Evolutionary conservation across 192 early-diverging fungal species (phyloP).

Genomic region (Geranomyces variabilis): DNA sequence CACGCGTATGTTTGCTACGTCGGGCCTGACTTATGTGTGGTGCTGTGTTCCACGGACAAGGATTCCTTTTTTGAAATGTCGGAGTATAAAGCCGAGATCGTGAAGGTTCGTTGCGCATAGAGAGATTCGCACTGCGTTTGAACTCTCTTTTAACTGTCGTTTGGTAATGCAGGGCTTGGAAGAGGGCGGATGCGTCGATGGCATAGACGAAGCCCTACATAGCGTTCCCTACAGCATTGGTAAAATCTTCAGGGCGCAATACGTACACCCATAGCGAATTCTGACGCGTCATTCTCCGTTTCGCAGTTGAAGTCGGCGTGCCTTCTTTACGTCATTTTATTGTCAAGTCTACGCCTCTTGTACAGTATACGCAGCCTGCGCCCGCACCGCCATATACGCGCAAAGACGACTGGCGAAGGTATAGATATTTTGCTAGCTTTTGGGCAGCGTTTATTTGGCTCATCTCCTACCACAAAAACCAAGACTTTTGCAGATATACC

Average conservation of each 20-base stretch:
- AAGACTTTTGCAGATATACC: conserved; percentile 26
- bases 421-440: not conserved
- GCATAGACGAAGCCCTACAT: conserved; percentile 35
- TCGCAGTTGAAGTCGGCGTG: conserved; percentile 61
- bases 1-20: conserved; percentile 87
- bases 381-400: conserved; percentile 63
- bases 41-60: conserved; percentile 77
- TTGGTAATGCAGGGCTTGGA: conserved; percentile 5
- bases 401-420: conserved; percentile 55
- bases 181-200: conserved; percentile 28
- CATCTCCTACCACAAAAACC: not conserved
- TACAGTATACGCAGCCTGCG: conserved; percentile 70
- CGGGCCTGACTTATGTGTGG: conserved; percentile 65
- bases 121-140: not conserved
- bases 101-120: conserved; percentile 47
- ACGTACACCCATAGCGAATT: not conserved
- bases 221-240: conserved; percentile 38
- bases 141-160: conserved; percentile 3
- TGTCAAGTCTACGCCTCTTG: conserved; percentile 62
- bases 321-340: conserved; percentile 74
- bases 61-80: conserved; percentile 83
- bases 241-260: not conserved
- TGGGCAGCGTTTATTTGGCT: not conserved
- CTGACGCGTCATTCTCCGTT: not conserved
- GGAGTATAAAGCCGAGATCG: conserved; percentile 68